Percentiles rank a stretch among this genome's conserved stretches.
These are phyloP conservation scores for Pulveroboletus frians DNA, from an alignment of 768 basidiomycete species.

Conservation along the genomic window DNA sequence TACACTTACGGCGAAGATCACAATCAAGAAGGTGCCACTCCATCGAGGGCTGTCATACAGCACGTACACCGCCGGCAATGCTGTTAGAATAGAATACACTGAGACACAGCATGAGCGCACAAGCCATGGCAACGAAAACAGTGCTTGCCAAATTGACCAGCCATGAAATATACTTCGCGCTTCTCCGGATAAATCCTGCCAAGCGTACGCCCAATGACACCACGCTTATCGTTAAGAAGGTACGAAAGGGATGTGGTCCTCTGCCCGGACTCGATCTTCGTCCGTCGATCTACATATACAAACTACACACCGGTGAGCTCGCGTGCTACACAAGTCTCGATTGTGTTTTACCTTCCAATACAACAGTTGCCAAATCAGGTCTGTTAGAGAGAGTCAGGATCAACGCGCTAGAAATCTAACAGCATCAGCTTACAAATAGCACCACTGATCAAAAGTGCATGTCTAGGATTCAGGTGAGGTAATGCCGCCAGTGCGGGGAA, in stretches of 20 bases:
- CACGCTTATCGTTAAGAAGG: slow-evolving; percentile 82
- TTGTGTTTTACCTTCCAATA: slow-evolving; percentile 75
- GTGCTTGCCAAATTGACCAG: slow-evolving; percentile 69
- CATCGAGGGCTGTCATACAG: slow-evolving; percentile 76
- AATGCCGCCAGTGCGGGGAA: slow-evolving; percentile 81
- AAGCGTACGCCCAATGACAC: slow-evolving; percentile 71
- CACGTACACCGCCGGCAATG: slow-evolving; percentile 77
- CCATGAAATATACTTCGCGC: slow-evolving; percentile 73
- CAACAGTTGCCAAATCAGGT: slow-evolving; percentile 85
- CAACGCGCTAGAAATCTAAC: slow-evolving; percentile 7
- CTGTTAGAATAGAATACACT: slow-evolving; percentile 85
- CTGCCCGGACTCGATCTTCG: slow-evolving; percentile 88
- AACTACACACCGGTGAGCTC: slow-evolving; percentile 42
- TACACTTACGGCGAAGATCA: slow-evolving; percentile 80
- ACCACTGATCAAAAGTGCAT: slow-evolving; percentile 73
- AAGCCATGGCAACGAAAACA: background rate
- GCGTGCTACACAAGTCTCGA: background rate
- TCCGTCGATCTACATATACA: slow-evolving; percentile 79
- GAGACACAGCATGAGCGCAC: slow-evolving; percentile 7
- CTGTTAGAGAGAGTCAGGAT: slow-evolving; percentile 37
- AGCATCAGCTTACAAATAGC: slow-evolving; percentile 65
- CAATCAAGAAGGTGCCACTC: slow-evolving; percentile 72
- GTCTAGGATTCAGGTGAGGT: slow-evolving; percentile 62
- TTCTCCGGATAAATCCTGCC: slow-evolving; percentile 53
- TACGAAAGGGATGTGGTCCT: slow-evolving; percentile 87